Evolutionary conservation across 345 rosid species (phyloP), one percentile per base, ranked within the genome.

Genomic region (Gossypium thurberi): DNA sequence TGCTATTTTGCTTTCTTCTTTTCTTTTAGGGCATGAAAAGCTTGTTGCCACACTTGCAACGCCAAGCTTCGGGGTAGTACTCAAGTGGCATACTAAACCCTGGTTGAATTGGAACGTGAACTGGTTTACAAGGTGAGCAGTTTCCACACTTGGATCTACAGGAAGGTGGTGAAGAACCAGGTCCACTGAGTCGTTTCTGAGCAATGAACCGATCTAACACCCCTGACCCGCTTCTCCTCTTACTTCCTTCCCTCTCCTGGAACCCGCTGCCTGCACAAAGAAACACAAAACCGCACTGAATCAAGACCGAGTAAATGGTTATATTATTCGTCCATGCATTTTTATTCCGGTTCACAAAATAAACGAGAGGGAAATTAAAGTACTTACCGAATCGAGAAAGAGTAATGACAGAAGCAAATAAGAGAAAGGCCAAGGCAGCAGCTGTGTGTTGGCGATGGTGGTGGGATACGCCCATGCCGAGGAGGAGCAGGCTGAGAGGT

Each of bases 61-160:
- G 90, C 99, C 99, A 92, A 58, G 99, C 98, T 84, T 95, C 99
- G 15, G 99, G 98, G 75, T 92, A 92, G 79, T 95, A 95, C 87
- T 95, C 98, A 33, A 84, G 76, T 56, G 97, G 96, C 69, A 79
- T 57, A 65, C 83, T 85, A 14, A 85, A 65, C 51, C 97, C 94
- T 2, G 93, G 96, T 66, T 88, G 93, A 75, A 95, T 81, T 69
- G 99, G 88, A 62, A 95, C 97, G 70, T 90, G 99, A 79, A 92
- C 98, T 71, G 97, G 85, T 57, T 77, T 66, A 83, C 99, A 95
- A 15, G 99, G 98, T 10, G 76, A 81, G 80, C 98, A 95, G 63
- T 69, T 78, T 17, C 92, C 94, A 78, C 99, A 95, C 88, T 83
- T 91, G 76, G 90, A 90, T 83, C 94, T 85, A 76, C 99, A 95